A percentile compares a stretch with the other conserved stretches of the same genome.
These are phyloP conservation scores for Paramarasmius palmivorus DNA, from an alignment of 1,284 basidiomycete genomes.

Conservation along the genomic window DNA sequence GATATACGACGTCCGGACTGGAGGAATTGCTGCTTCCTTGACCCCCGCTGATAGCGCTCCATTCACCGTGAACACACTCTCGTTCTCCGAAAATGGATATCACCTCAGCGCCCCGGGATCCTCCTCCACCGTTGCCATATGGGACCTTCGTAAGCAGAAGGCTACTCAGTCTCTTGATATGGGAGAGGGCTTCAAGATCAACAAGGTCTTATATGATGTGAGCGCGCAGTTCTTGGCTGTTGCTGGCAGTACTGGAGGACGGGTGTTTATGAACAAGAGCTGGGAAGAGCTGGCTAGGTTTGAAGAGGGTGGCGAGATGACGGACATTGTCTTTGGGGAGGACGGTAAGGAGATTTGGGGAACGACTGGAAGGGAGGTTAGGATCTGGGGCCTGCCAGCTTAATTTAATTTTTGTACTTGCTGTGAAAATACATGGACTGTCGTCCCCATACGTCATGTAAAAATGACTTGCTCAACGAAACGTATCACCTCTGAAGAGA, in stretches of 20 bases:
- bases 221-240: slow-evolving; percentile 88
- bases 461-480: too few relatives aligned
- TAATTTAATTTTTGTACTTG: slow-evolving; percentile 22
- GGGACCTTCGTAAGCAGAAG: slow-evolving; percentile 93
- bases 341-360: slow-evolving; percentile 85
- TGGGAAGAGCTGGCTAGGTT: slow-evolving; percentile 86
- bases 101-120: slow-evolving; percentile 85
- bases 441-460: too few relatives aligned
- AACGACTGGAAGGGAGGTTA: slow-evolving; percentile 72
- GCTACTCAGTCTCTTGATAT: slow-evolving; percentile 64
- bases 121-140: slow-evolving; percentile 81
- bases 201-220: slow-evolving; percentile 82
- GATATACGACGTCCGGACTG: slow-evolving; percentile 86
- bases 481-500: too few relatives aligned
- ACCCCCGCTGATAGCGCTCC: slow-evolving; percentile 62
- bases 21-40: slow-evolving; percentile 80
- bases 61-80: slow-evolving; percentile 78
- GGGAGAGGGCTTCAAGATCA: slow-evolving; percentile 75
- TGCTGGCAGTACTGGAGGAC: slow-evolving; percentile 77
- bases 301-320: slow-evolving; percentile 81
- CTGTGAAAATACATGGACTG: too few relatives aligned
- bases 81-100: slow-evolving; percentile 98
- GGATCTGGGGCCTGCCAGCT: slow-evolving; percentile 69
- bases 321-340: slow-evolving; percentile 72
- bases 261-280: slow-evolving; percentile 89